These are phyloP conservation scores for Yamadazyma diddensiae DNA, from an alignment of 1,139 yeast species.

Conservation along the genomic window DNA sequence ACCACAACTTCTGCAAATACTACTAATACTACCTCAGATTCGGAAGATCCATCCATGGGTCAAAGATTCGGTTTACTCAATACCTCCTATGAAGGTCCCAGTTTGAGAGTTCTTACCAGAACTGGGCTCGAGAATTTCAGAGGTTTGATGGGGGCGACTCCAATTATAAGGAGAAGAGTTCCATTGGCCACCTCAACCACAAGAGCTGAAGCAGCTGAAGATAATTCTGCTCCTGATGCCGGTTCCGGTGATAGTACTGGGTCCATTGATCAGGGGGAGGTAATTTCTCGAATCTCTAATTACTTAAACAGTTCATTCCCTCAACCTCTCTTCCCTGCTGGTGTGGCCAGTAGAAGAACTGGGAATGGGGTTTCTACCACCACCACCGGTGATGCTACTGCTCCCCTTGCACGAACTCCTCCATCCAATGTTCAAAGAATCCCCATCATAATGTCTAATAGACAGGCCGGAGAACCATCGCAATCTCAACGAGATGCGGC, in stretches of 20 bases:
- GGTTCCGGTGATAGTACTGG: background rate
- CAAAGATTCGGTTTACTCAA: background rate
- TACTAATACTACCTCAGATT: background rate
- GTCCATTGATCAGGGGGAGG: background rate
- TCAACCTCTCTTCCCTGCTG: slow-evolving; percentile 40
- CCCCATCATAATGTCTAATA: slow-evolving; percentile 1
- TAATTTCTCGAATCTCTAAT: background rate
- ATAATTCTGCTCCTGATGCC: background rate
- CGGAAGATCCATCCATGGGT: background rate
- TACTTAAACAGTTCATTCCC: slow-evolving; percentile 7
- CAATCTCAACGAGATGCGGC: slow-evolving; percentile 1
- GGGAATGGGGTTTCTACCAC: slow-evolving; percentile 45
- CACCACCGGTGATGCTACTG: slow-evolving; percentile 5
- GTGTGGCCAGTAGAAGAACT: slow-evolving; percentile 53
- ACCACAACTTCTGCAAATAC: background rate
- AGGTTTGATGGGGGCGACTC: background rate
- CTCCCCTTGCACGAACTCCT: background rate
- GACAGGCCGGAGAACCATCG: background rate
- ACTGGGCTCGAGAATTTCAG: background rate
- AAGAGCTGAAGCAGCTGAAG: background rate
- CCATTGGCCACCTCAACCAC: background rate
- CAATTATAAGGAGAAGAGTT: background rate
- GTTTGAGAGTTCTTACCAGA: slow-evolving; percentile 1
- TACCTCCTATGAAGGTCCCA: background rate
- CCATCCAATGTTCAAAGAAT: background rate